Evolutionary conservation across 352 stramenopile genomes (phyloP), one percentile per base, ranked within the genome.

Genomic region (Globisporangium rhizosaccharum): DNA sequence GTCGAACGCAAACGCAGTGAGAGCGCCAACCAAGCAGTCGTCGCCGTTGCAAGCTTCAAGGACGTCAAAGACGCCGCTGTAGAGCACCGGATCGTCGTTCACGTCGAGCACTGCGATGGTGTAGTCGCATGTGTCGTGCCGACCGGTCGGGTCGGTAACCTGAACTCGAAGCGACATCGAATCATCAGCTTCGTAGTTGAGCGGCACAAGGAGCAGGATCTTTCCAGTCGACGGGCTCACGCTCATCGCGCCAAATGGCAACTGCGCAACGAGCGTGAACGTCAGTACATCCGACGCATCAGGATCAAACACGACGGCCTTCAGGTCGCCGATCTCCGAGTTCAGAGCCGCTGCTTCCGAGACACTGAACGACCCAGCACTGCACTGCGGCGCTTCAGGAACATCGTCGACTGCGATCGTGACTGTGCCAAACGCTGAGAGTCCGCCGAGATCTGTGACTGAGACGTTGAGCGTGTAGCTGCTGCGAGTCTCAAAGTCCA

Each of bases 111-210:
- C 66, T 41, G 33, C 57, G 33, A 88, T 68, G 0, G n/a, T 42
- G 44, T 72, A 88, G 45, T 79, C 70, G 25, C 77, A 87, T 0
- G 54, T 71, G 30, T 61, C 62, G 46, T 70, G 67, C 44, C 72
- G 71, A 17, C 57, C 55, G 0, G 71, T 80, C 33, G 49, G 62
- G 50, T 88, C 78, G 0, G 68, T 82, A 53, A 88, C 75, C 8
- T 65, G 66, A 20, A 75, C 63, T 20, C 67, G 64, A n/a, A 88
- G 62, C 11, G 51, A 55, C 2, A 84, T 51, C 1, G 56, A 63
- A 23, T 78, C 68, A 25, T 73, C 48, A 2, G 68, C 49, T 65
- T 88, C 75, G 44, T 72, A 85, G 48, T 85, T 70, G 3, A 85
- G 63, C 5, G 49, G 2, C 50, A 48, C 61, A 3, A 48, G 28